These are phyloP conservation scores for Beauveria australis DNA, from an alignment of 2,329 filamentous ascomycete species.

Conservation along the genomic window DNA sequence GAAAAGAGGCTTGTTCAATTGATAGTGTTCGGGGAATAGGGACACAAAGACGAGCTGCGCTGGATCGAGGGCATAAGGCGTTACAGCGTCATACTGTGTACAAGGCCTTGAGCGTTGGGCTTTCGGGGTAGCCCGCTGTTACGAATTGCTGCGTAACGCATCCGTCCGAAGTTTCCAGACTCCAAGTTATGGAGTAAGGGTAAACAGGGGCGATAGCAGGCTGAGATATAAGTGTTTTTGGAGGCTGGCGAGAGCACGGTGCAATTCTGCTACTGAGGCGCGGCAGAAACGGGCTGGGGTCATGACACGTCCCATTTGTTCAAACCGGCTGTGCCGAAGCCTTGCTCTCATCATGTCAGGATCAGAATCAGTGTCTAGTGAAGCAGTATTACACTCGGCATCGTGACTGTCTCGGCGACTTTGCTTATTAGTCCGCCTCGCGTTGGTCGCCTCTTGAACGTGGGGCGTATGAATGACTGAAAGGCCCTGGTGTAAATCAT, in stretches of 20 bases:
- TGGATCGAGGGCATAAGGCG: not conserved
- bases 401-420: not conserved
- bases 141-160: slow-evolving; percentile 1
- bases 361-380: not conserved
- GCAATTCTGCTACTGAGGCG: slow-evolving; percentile 4
- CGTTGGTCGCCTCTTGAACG: not conserved
- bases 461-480: no score
- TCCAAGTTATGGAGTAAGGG: not conserved
- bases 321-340: not conserved
- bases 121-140: not conserved
- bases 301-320: slow-evolving; percentile 6
- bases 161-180: slow-evolving; percentile 1
- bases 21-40: not conserved
- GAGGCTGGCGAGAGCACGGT: not conserved
- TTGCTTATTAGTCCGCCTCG: not conserved
- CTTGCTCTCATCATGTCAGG: not conserved
- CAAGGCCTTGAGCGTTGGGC: not conserved
- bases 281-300: not conserved
- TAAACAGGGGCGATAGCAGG: not conserved
- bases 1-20: not conserved
- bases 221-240: not conserved
- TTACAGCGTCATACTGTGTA: not conserved
- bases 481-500: not conserved
- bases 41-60: not conserved
- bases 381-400: not conserved